These are phyloP conservation scores for Carex myosuroides DNA, from an alignment of 176 grass and related monocot species.

Conservation along the genomic window DNA sequence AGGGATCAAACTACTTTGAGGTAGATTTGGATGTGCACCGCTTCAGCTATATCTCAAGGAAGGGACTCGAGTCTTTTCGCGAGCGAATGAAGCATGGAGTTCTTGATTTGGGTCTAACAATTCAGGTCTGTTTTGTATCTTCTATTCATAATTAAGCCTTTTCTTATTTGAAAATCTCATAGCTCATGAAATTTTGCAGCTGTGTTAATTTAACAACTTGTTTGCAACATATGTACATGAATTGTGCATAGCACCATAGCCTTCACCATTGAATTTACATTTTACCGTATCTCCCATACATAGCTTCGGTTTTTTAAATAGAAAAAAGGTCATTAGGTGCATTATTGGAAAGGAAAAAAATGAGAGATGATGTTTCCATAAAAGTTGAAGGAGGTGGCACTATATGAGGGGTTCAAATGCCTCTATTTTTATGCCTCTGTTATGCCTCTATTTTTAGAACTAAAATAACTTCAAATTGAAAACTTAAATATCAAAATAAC, in stretches of 20 bases:
- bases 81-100: slow-evolving; percentile 78
- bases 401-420: background rate
- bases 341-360: background rate
- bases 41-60: slow-evolving; percentile 95
- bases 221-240: background rate
- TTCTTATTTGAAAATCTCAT: background rate
- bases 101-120: slow-evolving; percentile 86
- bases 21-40: slow-evolving; percentile 94
- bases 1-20: slow-evolving; percentile 94
- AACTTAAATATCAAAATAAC: too few species aligned
- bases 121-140: slow-evolving; percentile 48
- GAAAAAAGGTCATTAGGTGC: background rate
- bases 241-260: background rate
- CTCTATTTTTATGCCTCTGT: too few species aligned
- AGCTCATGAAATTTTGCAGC: background rate
- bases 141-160: background rate
- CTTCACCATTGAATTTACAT: background rate
- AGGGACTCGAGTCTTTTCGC: slow-evolving; percentile 83
- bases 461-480: too few species aligned
- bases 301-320: background rate
- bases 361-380: background rate
- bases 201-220: background rate
- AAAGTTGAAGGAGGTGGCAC: background rate
- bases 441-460: too few species aligned
- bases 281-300: background rate